A percentile compares a stretch with the other conserved stretches of the same genome.
Evolutionary conservation across 108 stramenopile species (phyloP).

Genomic region (Pseudonitzschia delicatissima): DNA sequence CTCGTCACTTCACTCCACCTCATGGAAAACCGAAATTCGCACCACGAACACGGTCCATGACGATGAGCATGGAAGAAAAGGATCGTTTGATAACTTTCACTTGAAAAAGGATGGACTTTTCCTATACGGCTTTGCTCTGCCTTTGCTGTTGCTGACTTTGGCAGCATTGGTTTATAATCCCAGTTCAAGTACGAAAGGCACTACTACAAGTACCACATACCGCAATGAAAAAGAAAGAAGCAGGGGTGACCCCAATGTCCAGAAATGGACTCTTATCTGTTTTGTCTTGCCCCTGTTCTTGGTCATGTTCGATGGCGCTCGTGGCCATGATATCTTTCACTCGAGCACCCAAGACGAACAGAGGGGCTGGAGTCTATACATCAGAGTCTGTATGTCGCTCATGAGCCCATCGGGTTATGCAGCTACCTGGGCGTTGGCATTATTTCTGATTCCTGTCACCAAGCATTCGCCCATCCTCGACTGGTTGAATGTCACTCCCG

Average conservation of each 20-base stretch:
- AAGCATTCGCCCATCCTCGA: constrained; percentile 27
- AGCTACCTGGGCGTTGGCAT: constrained; percentile 7
- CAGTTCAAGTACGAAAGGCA: background rate
- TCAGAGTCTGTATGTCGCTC: background rate
- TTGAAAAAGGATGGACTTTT: constrained; percentile 13
- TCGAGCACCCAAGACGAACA: background rate
- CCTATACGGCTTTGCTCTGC: constrained; percentile 7
- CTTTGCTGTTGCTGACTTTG: background rate
- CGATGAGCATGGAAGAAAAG: constrained; percentile 1
- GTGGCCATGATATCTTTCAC: background rate
- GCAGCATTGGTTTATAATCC: constrained; percentile 5
- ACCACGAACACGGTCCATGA: background rate
- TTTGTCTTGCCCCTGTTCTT: background rate
- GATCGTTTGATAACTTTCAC: constrained; percentile 1
- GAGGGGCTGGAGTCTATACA: background rate
- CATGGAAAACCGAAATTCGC: background rate
- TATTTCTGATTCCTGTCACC: constrained; percentile 41
- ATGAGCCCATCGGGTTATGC: constrained; percentile 11
- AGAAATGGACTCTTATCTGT: background rate
- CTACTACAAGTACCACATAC: background rate
- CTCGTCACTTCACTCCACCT: background rate
- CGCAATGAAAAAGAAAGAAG: background rate
- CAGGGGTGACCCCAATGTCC: background rate
- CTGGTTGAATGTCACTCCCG: constrained; percentile 1
- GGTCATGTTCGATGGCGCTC: background rate